A percentile compares a stretch with the other conserved stretches of the same genome.
phyloP scores from a whole-genome alignment of 768 basidiomycete genomes.

The Calvatia gigantea region DNA sequence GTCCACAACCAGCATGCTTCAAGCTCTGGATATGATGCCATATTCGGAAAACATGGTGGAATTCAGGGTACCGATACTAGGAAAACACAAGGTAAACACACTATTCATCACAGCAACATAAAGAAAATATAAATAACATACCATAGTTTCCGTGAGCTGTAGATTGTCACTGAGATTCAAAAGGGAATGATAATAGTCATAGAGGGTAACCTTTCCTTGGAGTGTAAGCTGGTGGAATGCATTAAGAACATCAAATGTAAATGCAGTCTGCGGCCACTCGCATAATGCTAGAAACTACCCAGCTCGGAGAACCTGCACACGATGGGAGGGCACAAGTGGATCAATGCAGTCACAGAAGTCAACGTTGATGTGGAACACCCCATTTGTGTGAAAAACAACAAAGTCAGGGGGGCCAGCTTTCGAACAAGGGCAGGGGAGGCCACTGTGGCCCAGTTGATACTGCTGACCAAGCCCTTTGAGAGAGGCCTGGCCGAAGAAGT shows the following conservation, averaged over 20 bases:
- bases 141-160: background rate
- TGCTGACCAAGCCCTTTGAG: no score
- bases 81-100: no score
- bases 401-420: no score
- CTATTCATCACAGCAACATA: no score
- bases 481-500: no score
- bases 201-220: background rate
- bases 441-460: no score
- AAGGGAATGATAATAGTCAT: conserved; percentile 1
- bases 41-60: conserved; percentile 12
- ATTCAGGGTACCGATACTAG: conserved; percentile 12
- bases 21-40: conserved; percentile 25
- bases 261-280: background rate
- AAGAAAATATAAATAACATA: background rate
- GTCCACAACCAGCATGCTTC: conserved; percentile 21
- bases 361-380: no score
- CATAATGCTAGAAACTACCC: background rate
- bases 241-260: conserved; percentile 5
- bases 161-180: background rate
- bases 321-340: background rate
- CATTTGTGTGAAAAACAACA: no score
- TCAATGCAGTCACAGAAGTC: background rate
- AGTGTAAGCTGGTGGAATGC: conserved; percentile 6
- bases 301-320: background rate
- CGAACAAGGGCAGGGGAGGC: no score